These are phyloP conservation scores for Metarhizium album DNA, from an alignment of 2,329 filamentous ascomycete species.

Conservation along the genomic window DNA sequence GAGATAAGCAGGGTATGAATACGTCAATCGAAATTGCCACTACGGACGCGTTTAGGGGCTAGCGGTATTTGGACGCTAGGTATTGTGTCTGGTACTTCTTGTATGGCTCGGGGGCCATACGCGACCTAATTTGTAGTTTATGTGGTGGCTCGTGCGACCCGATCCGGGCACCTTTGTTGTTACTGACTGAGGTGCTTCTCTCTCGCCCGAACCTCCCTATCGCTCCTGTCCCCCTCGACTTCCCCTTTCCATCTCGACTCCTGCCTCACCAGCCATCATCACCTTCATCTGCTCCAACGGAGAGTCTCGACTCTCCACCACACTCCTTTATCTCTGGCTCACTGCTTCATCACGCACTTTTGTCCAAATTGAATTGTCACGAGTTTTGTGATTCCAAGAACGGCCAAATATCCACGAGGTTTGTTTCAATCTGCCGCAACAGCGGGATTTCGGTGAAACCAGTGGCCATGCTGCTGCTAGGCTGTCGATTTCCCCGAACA, in stretches of 20 bases:
- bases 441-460: neutral
- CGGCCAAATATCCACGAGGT: neutral
- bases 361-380: constrained; percentile 16
- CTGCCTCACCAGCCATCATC: constrained; percentile 15
- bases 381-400: neutral
- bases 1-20: too few species aligned
- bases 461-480: neutral
- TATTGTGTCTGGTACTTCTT: too few species aligned
- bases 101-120: too few species aligned
- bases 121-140: neutral
- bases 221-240: constrained; percentile 7
- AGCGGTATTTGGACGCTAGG: too few species aligned
- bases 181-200: neutral
- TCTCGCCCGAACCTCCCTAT: neutral
- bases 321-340: constrained; percentile 36
- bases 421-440: neutral
- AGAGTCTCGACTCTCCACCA: constrained; percentile 43
- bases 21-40: too few species aligned
- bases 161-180: neutral
- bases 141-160: neutral
- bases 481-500: neutral
- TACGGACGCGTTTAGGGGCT: too few species aligned
- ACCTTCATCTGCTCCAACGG: constrained; percentile 33
- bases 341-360: constrained; percentile 20
- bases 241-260: constrained; percentile 11